Percentiles rank a stretch among this genome's conserved stretches.
These are phyloP conservation scores for Anethum foeniculum DNA, from an alignment of 140 eudicot genomes.

Conservation along the genomic window DNA sequence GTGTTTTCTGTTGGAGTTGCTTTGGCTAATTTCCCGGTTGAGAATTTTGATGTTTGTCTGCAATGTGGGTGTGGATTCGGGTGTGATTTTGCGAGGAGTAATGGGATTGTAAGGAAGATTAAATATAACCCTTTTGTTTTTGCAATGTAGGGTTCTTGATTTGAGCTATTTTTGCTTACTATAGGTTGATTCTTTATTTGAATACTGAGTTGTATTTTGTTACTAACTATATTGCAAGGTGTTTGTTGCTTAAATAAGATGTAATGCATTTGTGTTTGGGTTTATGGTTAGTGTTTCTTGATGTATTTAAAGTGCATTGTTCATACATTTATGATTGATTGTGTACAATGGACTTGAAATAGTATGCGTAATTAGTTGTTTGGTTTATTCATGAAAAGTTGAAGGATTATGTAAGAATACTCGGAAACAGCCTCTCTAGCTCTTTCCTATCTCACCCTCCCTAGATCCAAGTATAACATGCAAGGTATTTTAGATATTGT, in stretches of 20 bases:
- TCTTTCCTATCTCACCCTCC: too few species aligned
- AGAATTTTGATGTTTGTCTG: constrained; percentile 45
- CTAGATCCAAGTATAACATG: too few species aligned
- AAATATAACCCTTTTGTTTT: constrained; percentile 25
- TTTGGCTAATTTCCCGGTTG: constrained; percentile 53
- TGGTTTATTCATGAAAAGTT: too few species aligned
- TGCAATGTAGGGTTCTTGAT: constrained; percentile 22
- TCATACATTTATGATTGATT: too few species aligned
- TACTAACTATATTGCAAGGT: background rate
- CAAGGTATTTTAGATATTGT: too few species aligned
- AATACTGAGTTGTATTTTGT: background rate
- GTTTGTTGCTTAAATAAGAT: too few species aligned
- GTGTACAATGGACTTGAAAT: too few species aligned
- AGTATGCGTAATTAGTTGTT: too few species aligned
- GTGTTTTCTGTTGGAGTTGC: constrained; percentile 51
- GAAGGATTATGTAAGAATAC: too few species aligned
- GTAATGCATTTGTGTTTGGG: background rate
- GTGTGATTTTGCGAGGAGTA: constrained; percentile 21
- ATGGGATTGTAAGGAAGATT: background rate
- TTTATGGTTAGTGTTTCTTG: background rate
- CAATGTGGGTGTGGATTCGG: constrained; percentile 73
- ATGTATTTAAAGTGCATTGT: too few species aligned
- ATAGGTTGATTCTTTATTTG: background rate
- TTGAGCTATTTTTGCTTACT: background rate
- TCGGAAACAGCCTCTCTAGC: too few species aligned